Evolutionary conservation across 129 eudicot genomes (phyloP), one percentile per base, ranked within the genome.

Genomic region (Mikania micrantha): DNA sequence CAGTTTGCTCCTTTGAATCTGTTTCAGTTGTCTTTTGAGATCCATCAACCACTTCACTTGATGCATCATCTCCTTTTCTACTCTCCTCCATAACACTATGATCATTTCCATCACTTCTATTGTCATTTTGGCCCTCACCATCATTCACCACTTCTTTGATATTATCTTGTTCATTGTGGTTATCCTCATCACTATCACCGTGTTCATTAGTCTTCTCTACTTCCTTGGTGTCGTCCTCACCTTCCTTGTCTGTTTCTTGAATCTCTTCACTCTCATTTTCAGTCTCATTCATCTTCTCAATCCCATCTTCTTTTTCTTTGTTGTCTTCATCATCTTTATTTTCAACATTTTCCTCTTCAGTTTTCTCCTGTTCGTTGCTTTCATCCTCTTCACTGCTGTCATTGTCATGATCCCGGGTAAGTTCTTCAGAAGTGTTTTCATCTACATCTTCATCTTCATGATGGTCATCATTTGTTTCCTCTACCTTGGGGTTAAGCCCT

Each of bases 391-490:
- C 75, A 28, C 77, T 69, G 53, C 62, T 73, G 9, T 69, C 80
- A 27, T 29, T 67, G 13, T 80, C 90, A 39, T 73, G 83, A 50
- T 78, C 78, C 41, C 35, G 78, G 31, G 63, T 84, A 47, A 44
- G 60, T 74, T 82, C 97, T 54, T 77, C 87, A 2, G 53, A 63
- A 66, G 65, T 83, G 54, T 39, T 81, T n/a, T 79, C 95, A 50
- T 75, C 86, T 31, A 82, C 88, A 42, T 78, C 82, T 61, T 88
- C 84, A 36, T 69, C 85, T 62, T 85, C 83, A 50, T 75, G 69
- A 7, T 73, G 79, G 9, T 80, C 86, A 57, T 45, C 61, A 27
- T 77, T 67, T 0, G 71, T 52, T 57, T 76, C 85, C 42, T 87
- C 86, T 25, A 22, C 34, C 47, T 72, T 77, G 15, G 94, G 96